Conservation (phyloP, 2,329 filamentous ascomycete genomes). For the Trichoderma koningiopsis region DNA sequence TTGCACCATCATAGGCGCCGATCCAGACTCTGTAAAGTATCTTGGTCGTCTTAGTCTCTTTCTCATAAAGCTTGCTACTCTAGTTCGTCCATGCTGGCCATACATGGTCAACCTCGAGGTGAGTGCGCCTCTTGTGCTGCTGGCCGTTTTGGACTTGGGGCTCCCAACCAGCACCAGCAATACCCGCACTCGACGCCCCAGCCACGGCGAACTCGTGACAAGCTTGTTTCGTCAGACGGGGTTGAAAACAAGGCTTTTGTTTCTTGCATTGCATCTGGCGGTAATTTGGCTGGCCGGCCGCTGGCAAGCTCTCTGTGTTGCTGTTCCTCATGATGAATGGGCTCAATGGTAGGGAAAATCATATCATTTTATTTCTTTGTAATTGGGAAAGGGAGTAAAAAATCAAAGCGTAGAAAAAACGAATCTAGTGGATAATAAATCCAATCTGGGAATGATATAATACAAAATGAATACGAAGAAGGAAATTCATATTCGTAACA, state of each 20-base stretch:
- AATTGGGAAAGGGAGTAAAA: background rate
- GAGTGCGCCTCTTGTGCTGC: constrained; percentile 65
- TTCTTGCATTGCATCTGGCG: constrained; percentile 40
- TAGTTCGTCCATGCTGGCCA: constrained; percentile 71
- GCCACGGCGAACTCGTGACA: constrained; percentile 28
- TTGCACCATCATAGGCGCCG: constrained; percentile 32
- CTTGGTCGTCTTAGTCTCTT: constrained; percentile 63
- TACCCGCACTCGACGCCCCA: constrained; percentile 15
- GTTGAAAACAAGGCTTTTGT: constrained; percentile 36
- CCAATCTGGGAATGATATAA: background rate
- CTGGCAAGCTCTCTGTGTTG: constrained; percentile 41
- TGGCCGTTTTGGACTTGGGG: constrained; percentile 69
- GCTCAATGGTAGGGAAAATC: constrained; percentile 33
- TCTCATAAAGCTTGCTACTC: constrained; percentile 65
- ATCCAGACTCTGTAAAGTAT: constrained; percentile 39
- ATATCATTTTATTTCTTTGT: background rate
- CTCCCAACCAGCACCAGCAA: constrained; percentile 34
- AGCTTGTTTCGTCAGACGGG: constrained; percentile 34
- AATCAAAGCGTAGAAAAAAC: background rate
- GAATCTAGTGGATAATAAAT: background rate
- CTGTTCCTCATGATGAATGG: constrained; percentile 35
- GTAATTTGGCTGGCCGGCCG: constrained; percentile 40
- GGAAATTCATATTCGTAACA: background rate
- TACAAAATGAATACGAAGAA: background rate
- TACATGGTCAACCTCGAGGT: constrained; percentile 66